Percentiles rank a stretch among this genome's conserved stretches.
Evolutionary conservation across 2,329 filamentous ascomycete genomes (phyloP).

Genomic region (Trichoderma sp.): DNA sequence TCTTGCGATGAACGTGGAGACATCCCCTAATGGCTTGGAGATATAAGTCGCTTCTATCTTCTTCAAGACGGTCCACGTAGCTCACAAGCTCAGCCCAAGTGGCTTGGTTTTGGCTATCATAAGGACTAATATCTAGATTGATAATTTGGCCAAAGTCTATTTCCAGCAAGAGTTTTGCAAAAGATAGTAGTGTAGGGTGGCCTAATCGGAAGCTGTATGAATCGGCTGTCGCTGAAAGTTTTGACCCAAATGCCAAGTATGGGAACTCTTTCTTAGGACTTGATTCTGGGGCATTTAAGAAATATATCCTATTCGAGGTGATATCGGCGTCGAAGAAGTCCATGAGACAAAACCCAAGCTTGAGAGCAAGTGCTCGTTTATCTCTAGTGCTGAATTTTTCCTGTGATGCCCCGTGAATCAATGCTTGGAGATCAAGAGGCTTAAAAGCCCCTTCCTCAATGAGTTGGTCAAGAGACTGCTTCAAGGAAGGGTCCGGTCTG

Average conservation of each 20-base stretch:
- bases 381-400: conserved; percentile 16
- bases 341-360: conserved; percentile 25
- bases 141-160: conserved; percentile 4
- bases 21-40: conserved; percentile 21
- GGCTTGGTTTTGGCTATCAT: background rate
- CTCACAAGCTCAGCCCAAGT: conserved; percentile 9
- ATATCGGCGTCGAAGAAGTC: conserved; percentile 25
- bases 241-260: conserved; percentile 10
- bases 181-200: conserved; percentile 10
- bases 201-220: conserved; percentile 4
- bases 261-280: background rate
- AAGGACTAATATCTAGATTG: background rate
- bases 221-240: background rate
- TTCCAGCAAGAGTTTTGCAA: conserved; percentile 10
- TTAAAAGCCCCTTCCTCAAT: conserved; percentile 23
- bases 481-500: background rate
- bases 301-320: conserved; percentile 20
- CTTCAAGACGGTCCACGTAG: conserved; percentile 6
- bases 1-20: conserved; percentile 16
- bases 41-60: conserved; percentile 21
- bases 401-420: background rate
- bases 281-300: conserved; percentile 3
- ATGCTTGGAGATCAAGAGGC: background rate
- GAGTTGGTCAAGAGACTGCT: conserved; percentile 22
- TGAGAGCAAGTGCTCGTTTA: conserved; percentile 22